A percentile compares a stretch with the other conserved stretches of the same genome.
phyloP scores from a whole-genome alignment of 345 rosid species.

The Eucalyptus sp. region DNA sequence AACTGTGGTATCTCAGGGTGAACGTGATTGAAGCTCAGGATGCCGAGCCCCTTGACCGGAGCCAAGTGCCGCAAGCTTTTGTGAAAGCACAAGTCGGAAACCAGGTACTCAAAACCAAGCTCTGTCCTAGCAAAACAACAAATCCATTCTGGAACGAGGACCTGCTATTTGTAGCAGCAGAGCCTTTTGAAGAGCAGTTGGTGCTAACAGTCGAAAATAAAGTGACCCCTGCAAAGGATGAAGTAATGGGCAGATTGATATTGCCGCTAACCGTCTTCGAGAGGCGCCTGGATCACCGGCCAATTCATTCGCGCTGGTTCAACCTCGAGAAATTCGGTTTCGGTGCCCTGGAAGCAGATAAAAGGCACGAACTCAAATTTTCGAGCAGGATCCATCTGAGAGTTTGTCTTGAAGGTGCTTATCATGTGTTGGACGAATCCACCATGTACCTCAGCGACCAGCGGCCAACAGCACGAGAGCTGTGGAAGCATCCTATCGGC shows the following conservation, averaged over 20 bases:
- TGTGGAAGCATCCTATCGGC: conserved; percentile 84
- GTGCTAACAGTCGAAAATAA: conserved; percentile 56
- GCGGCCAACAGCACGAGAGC: conserved; percentile 75
- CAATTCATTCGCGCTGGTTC: conserved; percentile 75
- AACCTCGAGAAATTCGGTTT: conserved; percentile 80
- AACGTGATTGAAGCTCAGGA: conserved; percentile 93
- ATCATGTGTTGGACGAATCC: conserved; percentile 88
- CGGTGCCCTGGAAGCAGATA: conserved; percentile 70
- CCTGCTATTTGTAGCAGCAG: conserved; percentile 84
- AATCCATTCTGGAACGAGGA: conserved; percentile 88
- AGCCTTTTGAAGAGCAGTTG: conserved; percentile 82
- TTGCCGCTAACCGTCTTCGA: conserved; percentile 49
- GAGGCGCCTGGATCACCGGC: conserved; percentile 73
- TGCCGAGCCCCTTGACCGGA: conserved; percentile 48
- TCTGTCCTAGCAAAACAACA: conserved; percentile 42
- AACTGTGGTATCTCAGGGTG: conserved; percentile 79
- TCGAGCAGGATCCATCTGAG: conserved; percentile 68
- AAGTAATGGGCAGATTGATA: conserved; percentile 51
- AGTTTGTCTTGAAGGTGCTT: conserved; percentile 85
- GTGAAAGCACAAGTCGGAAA: conserved; percentile 75
- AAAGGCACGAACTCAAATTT: conserved; percentile 72
- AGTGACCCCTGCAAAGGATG: conserved; percentile 52
- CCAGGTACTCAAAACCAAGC: conserved; percentile 64
- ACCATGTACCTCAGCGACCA: conserved; percentile 79
- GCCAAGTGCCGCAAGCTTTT: conserved; percentile 63